phyloP scores from a whole-genome alignment of 306 rosid genomes.

The Cercis canadensis region DNA sequence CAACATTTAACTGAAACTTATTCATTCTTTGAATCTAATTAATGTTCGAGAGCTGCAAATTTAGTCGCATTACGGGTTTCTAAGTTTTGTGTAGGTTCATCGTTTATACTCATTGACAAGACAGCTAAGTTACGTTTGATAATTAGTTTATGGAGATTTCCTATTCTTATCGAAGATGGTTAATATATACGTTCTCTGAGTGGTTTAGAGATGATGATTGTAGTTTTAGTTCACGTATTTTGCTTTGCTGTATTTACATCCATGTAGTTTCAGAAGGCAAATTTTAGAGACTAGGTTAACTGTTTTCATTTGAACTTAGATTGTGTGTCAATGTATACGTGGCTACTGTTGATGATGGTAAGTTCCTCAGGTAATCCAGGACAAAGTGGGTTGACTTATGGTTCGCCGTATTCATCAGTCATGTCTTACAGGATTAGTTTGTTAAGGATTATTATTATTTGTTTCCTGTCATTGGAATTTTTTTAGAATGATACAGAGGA shows the following conservation, averaged over 20 bases:
- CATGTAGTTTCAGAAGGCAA: slow-evolving; percentile 23
- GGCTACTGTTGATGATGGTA: slow-evolving; percentile 21
- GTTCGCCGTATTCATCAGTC: slow-evolving; percentile 1
- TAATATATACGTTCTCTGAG: neutral
- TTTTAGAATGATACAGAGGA: slow-evolving; percentile 15
- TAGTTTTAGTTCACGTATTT: neutral
- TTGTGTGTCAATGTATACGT: slow-evolving; percentile 7
- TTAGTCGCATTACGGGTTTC: slow-evolving; percentile 1
- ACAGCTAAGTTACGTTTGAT: neutral
- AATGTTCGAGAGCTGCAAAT: neutral
- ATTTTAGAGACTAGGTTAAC: slow-evolving; percentile 10
- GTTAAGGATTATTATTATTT: neutral
- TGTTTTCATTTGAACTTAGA: slow-evolving; percentile 8
- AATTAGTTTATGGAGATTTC: slow-evolving; percentile 21
- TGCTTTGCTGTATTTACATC: slow-evolving; percentile 11
- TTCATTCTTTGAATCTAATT: slow-evolving; percentile 1
- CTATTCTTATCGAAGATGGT: slow-evolving; percentile 24
- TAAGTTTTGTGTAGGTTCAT: slow-evolving; percentile 7
- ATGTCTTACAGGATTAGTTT: slow-evolving; percentile 9
- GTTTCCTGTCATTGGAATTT: neutral
- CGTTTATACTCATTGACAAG: too few species aligned
- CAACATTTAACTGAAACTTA: neutral
- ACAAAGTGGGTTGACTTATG: slow-evolving; percentile 28
- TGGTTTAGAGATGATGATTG: slow-evolving; percentile 30
- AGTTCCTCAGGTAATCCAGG: slow-evolving; percentile 20